A percentile compares a stretch with the other conserved stretches of the same genome.
phyloP scores from a whole-genome alignment of 2,329 filamentous ascomycete species.

The Trichoderma simmonsii region DNA sequence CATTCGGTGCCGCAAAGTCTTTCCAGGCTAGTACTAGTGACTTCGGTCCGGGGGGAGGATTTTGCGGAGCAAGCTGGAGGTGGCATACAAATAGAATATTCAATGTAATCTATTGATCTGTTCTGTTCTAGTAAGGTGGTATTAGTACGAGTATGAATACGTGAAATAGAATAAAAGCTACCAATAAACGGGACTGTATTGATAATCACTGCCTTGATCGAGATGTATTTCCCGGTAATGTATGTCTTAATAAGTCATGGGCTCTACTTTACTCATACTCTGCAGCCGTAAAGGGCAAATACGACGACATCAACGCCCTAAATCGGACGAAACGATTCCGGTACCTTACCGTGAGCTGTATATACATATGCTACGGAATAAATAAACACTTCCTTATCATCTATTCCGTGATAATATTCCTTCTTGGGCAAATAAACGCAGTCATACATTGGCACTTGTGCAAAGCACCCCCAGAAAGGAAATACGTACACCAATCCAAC shows the following conservation, averaged over 20 bases:
- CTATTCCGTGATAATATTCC: neutral
- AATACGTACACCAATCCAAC: neutral
- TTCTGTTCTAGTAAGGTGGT: neutral
- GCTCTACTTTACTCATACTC: neutral
- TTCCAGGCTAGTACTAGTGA: neutral
- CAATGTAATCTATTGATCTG: neutral
- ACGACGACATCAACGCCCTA: neutral
- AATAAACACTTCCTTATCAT: neutral
- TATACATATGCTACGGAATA: neutral
- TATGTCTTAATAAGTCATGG: neutral
- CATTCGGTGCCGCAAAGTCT: neutral
- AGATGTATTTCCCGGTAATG: neutral
- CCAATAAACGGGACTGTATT: neutral
- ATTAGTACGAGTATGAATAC: neutral
- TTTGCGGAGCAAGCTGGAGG: neutral
- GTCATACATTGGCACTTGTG: neutral
- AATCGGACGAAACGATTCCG: neutral
- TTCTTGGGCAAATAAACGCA: neutral
- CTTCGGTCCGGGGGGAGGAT: neutral
- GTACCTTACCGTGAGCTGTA: neutral
- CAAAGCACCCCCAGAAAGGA: neutral
- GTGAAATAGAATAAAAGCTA: neutral
- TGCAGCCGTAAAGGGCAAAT: neutral
- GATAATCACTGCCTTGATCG: neutral
- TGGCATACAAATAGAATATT: neutral